Evolutionary conservation across 441 rosid species (phyloP).

Genomic region (Codiaeum variegatum): DNA sequence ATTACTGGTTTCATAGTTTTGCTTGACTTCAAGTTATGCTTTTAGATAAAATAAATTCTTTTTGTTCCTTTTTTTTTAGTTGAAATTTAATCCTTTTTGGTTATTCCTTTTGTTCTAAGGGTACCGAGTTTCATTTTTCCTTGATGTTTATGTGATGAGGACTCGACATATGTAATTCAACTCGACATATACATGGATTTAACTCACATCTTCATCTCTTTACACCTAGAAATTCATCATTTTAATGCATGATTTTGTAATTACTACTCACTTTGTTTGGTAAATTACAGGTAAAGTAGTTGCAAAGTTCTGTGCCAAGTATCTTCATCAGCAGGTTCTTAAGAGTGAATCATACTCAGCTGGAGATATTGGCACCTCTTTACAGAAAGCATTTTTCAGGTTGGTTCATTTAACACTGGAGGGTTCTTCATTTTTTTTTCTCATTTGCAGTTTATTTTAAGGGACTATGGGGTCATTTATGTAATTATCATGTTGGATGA

Average conservation of each 20-base stretch:
- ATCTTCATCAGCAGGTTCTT: constrained; percentile 77
- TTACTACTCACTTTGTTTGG: constrained; percentile 12
- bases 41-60: no score
- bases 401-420: constrained; percentile 21
- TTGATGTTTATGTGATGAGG: background rate
- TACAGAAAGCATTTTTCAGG: constrained; percentile 81
- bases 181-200: background rate
- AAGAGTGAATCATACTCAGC: constrained; percentile 61
- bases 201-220: background rate
- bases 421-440: background rate
- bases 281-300: constrained; percentile 74
- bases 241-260: background rate
- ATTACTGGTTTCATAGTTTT: background rate
- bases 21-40: background rate
- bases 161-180: background rate
- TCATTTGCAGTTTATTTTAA: background rate
- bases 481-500: background rate
- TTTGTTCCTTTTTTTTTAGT: no score
- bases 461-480: background rate
- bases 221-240: background rate
- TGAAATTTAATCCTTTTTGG: no score
- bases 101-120: no score
- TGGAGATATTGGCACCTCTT: constrained; percentile 68
- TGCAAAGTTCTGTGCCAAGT: constrained; percentile 88
- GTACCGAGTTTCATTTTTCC: background rate